Conservation (phyloP, 2,329 filamentous ascomycete genomes). For the Clarireedia paspali region DNA sequence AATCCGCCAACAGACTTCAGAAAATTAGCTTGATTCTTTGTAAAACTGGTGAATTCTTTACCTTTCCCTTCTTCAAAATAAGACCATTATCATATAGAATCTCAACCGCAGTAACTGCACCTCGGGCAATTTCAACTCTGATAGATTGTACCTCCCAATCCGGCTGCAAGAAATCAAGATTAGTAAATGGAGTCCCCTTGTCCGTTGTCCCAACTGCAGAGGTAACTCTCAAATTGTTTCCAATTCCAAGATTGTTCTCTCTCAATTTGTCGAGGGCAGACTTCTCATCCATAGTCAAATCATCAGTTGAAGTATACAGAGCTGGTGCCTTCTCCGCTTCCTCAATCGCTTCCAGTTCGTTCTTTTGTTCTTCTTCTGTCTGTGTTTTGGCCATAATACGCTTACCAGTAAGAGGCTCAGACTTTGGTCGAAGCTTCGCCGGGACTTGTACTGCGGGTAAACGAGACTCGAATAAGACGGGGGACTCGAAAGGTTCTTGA, state of each 20-base stretch:
- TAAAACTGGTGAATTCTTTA: neutral
- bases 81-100: neutral
- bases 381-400: neutral
- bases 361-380: neutral
- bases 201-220: neutral
- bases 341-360: neutral
- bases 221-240: neutral
- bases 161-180: neutral
- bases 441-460: neutral
- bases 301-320: neutral
- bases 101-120: neutral
- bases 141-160: neutral
- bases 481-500: neutral
- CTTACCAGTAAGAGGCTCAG: neutral
- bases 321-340: neutral
- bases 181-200: neutral
- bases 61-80: neutral
- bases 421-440: neutral
- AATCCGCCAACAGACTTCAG: neutral
- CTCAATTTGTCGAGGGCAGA: neutral
- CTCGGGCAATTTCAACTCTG: neutral
- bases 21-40: neutral
- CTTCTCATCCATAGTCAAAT: neutral
- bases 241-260: neutral
- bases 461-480: neutral